Evolutionary conservation across 2,329 filamentous ascomycete genomes (phyloP).

Genomic region (Calonectria pseudoreteaudii): DNA sequence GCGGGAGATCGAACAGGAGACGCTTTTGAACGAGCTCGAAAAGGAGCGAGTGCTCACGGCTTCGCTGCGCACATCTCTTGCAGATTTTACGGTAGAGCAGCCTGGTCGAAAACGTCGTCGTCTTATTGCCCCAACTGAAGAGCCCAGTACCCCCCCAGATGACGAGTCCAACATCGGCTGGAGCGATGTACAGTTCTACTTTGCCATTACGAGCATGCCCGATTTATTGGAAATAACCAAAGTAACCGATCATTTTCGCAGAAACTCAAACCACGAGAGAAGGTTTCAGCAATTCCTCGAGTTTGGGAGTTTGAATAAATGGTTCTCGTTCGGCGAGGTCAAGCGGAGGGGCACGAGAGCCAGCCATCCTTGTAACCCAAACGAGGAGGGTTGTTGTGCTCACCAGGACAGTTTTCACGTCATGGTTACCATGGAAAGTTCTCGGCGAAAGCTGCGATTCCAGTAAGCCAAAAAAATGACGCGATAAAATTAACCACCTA

Average conservation of each 20-base stretch:
- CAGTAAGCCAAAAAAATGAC: neutral
- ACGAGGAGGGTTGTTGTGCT: neutral
- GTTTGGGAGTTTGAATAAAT: neutral
- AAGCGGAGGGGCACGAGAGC: neutral
- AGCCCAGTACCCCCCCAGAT: neutral
- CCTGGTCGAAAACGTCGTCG: neutral
- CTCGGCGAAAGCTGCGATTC: neutral
- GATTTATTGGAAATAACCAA: neutral
- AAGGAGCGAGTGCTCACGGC: neutral
- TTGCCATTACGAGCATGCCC: neutral
- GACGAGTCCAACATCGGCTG: too few relatives aligned
- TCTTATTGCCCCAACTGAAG: neutral
- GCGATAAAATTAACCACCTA: neutral
- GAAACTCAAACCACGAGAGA: fast-evolving
- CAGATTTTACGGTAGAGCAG: too few relatives aligned
- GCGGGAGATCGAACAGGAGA: neutral
- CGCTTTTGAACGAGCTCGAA: neutral
- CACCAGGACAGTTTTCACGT: neutral
- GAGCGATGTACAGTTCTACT: too few relatives aligned
- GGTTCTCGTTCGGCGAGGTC: neutral
- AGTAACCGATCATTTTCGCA: neutral
- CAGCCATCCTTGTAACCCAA: neutral
- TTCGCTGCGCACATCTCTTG: neutral
- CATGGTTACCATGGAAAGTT: neutral
- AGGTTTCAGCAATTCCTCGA: neutral